phyloP scores from a whole-genome alignment of 2,329 filamentous ascomycete species.

The Ilyonectria robusta region DNA sequence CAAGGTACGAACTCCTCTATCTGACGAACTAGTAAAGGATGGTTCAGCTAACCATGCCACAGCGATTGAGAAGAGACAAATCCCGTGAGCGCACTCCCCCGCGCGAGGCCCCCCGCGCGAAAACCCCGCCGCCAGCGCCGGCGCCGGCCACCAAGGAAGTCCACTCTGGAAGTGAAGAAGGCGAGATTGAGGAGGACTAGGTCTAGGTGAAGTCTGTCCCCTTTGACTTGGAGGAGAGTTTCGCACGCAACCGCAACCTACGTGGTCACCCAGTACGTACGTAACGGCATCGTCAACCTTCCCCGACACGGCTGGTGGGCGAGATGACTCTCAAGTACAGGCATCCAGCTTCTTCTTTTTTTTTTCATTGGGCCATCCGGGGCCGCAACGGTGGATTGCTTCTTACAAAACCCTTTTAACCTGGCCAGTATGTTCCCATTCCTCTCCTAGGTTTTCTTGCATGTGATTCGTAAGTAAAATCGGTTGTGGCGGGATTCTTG shows the following conservation, averaged over 20 bases:
- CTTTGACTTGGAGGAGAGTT: conserved; percentile 24
- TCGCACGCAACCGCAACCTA: conserved; percentile 27
- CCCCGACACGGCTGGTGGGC: conserved; percentile 42
- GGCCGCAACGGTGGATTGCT: conserved; percentile 36
- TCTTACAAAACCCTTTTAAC: conserved; percentile 22
- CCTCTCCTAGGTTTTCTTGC: conserved; percentile 34
- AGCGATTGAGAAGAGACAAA: conserved; percentile 72
- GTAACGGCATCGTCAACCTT: conserved; percentile 46
- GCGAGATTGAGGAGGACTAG: conserved; percentile 92
- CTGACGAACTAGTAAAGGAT: neutral
- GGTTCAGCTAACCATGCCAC: conserved; percentile 47
- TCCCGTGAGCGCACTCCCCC: conserved; percentile 73
- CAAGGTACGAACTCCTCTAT: conserved; percentile 68
- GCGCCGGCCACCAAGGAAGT: conserved; percentile 63
- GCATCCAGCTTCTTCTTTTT: conserved; percentile 30
- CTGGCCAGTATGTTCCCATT: conserved; percentile 45
- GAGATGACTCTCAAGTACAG: conserved; percentile 50
- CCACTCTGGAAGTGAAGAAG: conserved; percentile 89
- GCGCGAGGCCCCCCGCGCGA: conserved; percentile 70
- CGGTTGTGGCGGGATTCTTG: conserved; percentile 25
- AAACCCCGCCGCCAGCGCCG: conserved; percentile 64
- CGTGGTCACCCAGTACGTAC: conserved; percentile 46
- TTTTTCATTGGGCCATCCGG: conserved; percentile 22
- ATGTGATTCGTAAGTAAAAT: conserved; percentile 40
- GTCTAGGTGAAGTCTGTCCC: conserved; percentile 15